Conservation (phyloP, 805 yeast genomes). For the Wickerhamiella hasegawae region DNA sequence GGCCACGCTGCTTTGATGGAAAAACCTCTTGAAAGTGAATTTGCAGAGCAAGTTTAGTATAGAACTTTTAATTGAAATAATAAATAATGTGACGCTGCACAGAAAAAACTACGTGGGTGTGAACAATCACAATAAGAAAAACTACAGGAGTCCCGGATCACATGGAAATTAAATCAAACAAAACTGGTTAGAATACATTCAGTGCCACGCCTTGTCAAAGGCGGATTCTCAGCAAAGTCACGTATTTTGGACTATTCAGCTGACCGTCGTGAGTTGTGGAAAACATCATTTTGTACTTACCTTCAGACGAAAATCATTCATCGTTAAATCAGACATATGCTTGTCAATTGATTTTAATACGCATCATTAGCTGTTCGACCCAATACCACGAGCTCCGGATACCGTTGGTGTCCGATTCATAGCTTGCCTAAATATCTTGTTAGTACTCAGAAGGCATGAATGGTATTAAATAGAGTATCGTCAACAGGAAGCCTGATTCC, state of each 20-base stretch:
- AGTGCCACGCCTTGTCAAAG: conserved; percentile 74
- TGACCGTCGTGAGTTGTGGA: conserved; percentile 59
- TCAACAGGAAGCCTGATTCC: conserved; percentile 91
- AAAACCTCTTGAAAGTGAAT: conserved; percentile 88
- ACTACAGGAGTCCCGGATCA: no score
- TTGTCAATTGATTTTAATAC: conserved; percentile 68
- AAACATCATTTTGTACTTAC: conserved; percentile 34
- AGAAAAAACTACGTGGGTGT: background rate
- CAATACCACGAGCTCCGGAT: no score
- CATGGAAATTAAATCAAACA: background rate
- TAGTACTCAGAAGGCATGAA: conserved; percentile 77
- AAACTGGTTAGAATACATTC: conserved; percentile 13
- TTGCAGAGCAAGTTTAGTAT: conserved; percentile 43
- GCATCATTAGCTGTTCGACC: conserved; percentile 35
- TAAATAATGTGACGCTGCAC: background rate
- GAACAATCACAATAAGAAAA: background rate
- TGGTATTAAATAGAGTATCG: conserved; percentile 68
- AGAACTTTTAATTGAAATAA: background rate
- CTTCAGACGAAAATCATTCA: conserved; percentile 46
- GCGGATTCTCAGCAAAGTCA: conserved; percentile 60
- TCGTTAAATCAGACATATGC: conserved; percentile 96
- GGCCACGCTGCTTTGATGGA: conserved; percentile 86
- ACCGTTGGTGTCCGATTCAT: background rate
- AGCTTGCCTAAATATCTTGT: conserved; percentile 4
- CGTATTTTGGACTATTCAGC: conserved; percentile 37